Evolutionary conservation across 1,139 yeast genomes (phyloP).

Genomic region (Taphrina betulina): DNA sequence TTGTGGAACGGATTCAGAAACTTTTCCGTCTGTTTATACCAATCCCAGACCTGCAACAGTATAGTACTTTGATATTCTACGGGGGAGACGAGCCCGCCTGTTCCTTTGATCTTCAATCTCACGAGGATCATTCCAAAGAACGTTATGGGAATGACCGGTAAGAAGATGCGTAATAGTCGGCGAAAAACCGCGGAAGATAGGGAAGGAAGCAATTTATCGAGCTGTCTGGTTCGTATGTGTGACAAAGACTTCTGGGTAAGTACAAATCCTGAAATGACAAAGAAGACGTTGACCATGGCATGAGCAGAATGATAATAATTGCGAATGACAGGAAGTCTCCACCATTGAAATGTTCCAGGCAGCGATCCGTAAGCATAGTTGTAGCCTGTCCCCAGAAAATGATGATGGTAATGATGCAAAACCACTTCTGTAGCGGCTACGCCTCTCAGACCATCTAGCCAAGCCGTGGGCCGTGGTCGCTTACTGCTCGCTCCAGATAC

Average conservation of each 20-base stretch:
- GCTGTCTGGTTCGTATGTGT: slow-evolving; percentile 10
- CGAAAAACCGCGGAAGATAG: slow-evolving; percentile 25
- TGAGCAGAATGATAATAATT: slow-evolving; percentile 25
- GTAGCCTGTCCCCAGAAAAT: slow-evolving; percentile 6
- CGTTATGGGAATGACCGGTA: slow-evolving; percentile 4
- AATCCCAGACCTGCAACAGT: slow-evolving; percentile 8
- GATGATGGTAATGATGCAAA: slow-evolving; percentile 24
- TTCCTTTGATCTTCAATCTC: not conserved
- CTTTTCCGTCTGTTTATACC: slow-evolving; percentile 10
- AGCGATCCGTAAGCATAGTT: slow-evolving; percentile 17
- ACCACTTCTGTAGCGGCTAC: slow-evolving; percentile 24
- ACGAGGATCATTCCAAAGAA: slow-evolving; percentile 17
- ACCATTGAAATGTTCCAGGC: slow-evolving; percentile 14
- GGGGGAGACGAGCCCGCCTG: not conserved
- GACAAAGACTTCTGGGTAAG: slow-evolving; percentile 20
- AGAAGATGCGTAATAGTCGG: slow-evolving; percentile 6
- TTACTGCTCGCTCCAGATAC: slow-evolving; percentile 3
- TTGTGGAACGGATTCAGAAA: slow-evolving; percentile 18
- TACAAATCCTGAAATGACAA: slow-evolving; percentile 27
- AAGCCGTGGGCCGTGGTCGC: slow-evolving; percentile 14
- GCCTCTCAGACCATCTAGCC: slow-evolving; percentile 28
- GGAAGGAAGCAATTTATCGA: slow-evolving; percentile 11
- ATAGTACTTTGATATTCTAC: not conserved
- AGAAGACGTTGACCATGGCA: slow-evolving; percentile 30
- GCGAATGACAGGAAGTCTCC: slow-evolving; percentile 24